Percentiles rank a stretch among this genome's conserved stretches.
These are phyloP conservation scores for Candida parachauliodes DNA, from an alignment of 805 yeast genomes.

Conservation along the genomic window DNA sequence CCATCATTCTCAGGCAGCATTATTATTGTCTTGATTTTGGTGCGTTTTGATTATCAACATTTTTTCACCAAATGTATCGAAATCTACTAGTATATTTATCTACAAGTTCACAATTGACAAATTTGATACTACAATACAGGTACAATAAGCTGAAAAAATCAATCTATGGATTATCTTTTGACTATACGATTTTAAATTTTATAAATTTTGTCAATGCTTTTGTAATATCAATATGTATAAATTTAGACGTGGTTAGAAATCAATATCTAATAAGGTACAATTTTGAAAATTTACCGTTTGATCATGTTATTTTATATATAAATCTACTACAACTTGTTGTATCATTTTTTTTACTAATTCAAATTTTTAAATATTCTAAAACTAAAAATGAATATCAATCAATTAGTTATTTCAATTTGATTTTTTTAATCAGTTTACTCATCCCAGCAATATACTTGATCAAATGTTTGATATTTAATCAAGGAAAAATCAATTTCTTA, in stretches of 20 bases:
- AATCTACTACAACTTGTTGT: constrained; percentile 4
- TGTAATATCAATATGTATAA: not conserved
- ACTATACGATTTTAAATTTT: constrained; percentile 10
- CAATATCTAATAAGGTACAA: constrained; percentile 29
- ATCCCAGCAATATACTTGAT: constrained; percentile 8
- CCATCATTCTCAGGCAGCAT: constrained; percentile 43
- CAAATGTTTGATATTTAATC: not conserved
- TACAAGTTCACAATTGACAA: constrained; percentile 1
- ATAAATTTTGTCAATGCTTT: not conserved
- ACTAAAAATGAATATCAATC: constrained; percentile 36
- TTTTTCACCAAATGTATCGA: not conserved
- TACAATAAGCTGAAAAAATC: constrained; percentile 15
- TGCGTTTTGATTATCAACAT: too few relatives aligned
- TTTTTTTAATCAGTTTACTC: constrained; percentile 6
- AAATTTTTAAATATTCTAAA: constrained; percentile 20
- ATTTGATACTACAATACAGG: constrained; percentile 11
- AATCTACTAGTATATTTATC: not conserved
- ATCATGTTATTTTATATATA: constrained; percentile 6
- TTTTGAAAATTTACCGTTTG: constrained; percentile 15
- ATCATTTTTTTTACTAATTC: constrained; percentile 18
- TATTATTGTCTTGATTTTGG: not conserved
- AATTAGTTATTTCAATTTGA: constrained; percentile 19
- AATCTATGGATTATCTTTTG: constrained; percentile 19
- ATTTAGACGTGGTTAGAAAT: not conserved
- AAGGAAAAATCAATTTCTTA: constrained; percentile 21